Conservation (phyloP, 179 eudicot genomes). For the Pouteria campechiana region DNA sequence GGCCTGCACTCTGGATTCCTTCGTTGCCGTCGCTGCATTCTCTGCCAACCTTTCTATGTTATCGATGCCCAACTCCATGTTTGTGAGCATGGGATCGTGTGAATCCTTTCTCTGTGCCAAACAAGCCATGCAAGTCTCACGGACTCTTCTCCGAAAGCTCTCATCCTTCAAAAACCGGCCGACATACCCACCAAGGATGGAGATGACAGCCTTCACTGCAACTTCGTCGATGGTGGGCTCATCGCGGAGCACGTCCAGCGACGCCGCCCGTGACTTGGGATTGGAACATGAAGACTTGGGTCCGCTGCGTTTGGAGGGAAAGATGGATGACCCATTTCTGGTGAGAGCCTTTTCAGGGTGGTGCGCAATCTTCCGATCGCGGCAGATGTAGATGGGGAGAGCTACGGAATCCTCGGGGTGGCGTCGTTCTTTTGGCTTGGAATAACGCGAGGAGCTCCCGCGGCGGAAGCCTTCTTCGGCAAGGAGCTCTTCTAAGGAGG, state of each 20-base stretch:
- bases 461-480: conserved; percentile 25
- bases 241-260: background rate
- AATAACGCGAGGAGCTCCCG: conserved; percentile 7
- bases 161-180: conserved; percentile 21
- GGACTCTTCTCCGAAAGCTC: conserved; percentile 9
- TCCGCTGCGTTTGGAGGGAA: conserved; percentile 6
- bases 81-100: conserved; percentile 13
- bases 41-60: conserved; percentile 23
- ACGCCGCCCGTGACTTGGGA: background rate
- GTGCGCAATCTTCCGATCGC: conserved; percentile 13
- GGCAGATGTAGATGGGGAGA: conserved; percentile 40
- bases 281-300: conserved; percentile 8
- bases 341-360: conserved; percentile 7
- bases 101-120: conserved; percentile 9
- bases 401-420: conserved; percentile 11
- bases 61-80: conserved; percentile 26
- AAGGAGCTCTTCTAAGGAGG: conserved; percentile 29
- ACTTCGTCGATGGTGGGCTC: conserved; percentile 38
- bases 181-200: conserved; percentile 28
- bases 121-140: conserved; percentile 22
- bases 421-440: conserved; percentile 11
- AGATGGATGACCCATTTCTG: conserved; percentile 8
- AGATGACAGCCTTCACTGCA: conserved; percentile 27
- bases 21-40: conserved; percentile 5
- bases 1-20: conserved; percentile 8